A percentile compares a stretch with the other conserved stretches of the same genome.
Evolutionary conservation across 129 eudicot species (phyloP).

Genomic region (Apium graveolens): DNA sequence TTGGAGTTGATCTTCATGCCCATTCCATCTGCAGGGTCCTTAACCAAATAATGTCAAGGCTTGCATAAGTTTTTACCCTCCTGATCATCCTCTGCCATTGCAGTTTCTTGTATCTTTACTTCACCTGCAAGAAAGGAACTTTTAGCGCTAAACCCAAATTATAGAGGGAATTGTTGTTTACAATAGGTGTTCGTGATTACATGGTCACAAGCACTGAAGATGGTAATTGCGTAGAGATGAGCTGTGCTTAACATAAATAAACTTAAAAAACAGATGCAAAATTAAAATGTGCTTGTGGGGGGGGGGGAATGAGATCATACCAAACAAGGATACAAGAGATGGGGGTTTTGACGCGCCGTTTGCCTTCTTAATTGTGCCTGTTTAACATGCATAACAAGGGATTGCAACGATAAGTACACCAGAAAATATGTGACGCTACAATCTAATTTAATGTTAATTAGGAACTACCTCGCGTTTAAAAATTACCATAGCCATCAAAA

Average conservation of each 20-base stretch:
- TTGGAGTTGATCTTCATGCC: background rate
- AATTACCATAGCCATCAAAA: background rate
- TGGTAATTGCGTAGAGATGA: background rate
- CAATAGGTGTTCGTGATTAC: background rate
- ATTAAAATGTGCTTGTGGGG: background rate
- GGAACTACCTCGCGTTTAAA: background rate
- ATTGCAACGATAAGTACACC: background rate
- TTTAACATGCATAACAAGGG: constrained; percentile 9
- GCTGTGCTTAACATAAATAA: background rate
- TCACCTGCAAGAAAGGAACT: constrained; percentile 22
- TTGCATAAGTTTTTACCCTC: constrained; percentile 30
- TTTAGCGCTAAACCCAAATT: background rate
- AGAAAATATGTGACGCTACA: background rate
- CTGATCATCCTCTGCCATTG: constrained; percentile 45
- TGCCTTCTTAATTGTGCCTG: constrained; percentile 56
- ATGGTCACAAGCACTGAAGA: background rate
- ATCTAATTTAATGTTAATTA: background rate
- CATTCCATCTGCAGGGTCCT: background rate
- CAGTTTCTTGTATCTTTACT: constrained; percentile 43
- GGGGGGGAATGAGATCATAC: constrained; percentile 30
- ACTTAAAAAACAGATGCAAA: background rate
- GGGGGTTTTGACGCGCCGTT: constrained; percentile 67
- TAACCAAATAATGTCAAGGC: background rate
- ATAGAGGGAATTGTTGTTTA: background rate
- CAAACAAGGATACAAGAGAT: constrained; percentile 65